These are phyloP conservation scores for Usnea hakonensis DNA, from an alignment of 495 filamentous ascomycete species.

Conservation along the genomic window DNA sequence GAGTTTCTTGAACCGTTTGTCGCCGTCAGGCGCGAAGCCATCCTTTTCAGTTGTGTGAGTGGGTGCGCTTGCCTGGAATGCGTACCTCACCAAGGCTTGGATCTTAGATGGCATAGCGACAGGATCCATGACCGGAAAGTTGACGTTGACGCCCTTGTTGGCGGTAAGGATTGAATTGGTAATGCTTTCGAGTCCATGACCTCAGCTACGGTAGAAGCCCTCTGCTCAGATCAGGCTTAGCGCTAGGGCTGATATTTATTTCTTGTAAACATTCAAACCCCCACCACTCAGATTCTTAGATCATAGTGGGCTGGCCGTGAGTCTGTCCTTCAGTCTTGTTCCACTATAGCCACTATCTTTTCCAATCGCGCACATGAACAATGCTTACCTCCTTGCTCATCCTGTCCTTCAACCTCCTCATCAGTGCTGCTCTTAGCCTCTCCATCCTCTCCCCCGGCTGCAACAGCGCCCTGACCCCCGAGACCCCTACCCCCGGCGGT, in stretches of 20 bases:
- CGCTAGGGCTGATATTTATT: neutral
- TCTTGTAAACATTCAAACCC: neutral
- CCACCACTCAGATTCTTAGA: too few relatives aligned
- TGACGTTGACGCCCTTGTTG: neutral
- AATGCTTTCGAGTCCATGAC: neutral
- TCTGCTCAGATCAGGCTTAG: neutral
- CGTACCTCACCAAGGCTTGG: neutral
- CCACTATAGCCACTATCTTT: neutral
- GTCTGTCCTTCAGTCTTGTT: too few relatives aligned
- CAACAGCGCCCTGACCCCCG: neutral
- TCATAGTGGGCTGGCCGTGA: too few relatives aligned
- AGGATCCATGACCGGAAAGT: neutral
- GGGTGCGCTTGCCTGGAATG: neutral
- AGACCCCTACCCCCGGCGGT: neutral
- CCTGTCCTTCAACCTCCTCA: neutral
- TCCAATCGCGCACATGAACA: neutral
- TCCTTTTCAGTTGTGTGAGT: slow-evolving; percentile 3
- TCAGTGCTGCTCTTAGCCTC: neutral
- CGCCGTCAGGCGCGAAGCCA: slow-evolving; percentile 3
- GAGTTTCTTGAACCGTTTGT: slow-evolving; percentile 7
- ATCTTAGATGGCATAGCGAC: neutral
- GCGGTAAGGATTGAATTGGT: neutral
- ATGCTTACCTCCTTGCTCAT: neutral
- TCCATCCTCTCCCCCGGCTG: neutral
- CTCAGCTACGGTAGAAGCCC: neutral